Base-by-base conservation (phyloP, 2,329 filamentous ascomycete species). In the Claviceps maximensis region DNA sequence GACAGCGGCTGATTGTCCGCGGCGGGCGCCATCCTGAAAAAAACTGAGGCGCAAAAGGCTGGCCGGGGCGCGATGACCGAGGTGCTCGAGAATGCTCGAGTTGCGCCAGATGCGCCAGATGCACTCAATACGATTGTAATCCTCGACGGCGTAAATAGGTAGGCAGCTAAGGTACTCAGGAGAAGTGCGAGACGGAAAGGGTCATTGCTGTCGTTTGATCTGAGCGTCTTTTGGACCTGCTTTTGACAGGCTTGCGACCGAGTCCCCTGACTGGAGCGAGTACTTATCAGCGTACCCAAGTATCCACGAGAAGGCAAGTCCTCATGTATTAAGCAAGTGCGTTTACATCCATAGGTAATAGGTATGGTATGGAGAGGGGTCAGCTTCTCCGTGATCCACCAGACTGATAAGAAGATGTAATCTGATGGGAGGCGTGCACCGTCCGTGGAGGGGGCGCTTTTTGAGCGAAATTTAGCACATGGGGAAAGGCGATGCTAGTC, bases 11-110 rank as follows among this genome's bases (percentile, higher is more conserved):
- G 13, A n/a, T 33, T 48, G 53, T 54, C 56, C 33, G 51, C 47
- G 46, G 53, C 50, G 44, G 53, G 51, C 36, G 49, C 53, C 58
- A 57, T 59, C 46, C 23, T 47, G 41, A 23, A n/a, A n/a, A n/a
- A n/a, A n/a, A 49, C 19, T 44, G 41, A 45, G 45, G 55, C 51
- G 50, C 51, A 31, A 41, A 29, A 38, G 3, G 36, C 41, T 21
- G 29, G 21, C 38, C 23, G 47, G 27, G 29, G 46, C 41, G 47
- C 23, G 47, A 47, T 36, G 40, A 21, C 46, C 31, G 31, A 33
- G 31, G 12, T 9, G 31, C 31, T 33, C 31, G 31, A 33, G 31
- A 38, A 38, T 44, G 19, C 41, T 21, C 45, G 12, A 29, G 36
- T 27, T 46, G 52, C 47, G 40, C 40, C 38, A 23, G n/a, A 6